Evolutionary conservation across 2,329 filamentous ascomycete genomes (phyloP).

Genomic region (Fusarium anguioides): DNA sequence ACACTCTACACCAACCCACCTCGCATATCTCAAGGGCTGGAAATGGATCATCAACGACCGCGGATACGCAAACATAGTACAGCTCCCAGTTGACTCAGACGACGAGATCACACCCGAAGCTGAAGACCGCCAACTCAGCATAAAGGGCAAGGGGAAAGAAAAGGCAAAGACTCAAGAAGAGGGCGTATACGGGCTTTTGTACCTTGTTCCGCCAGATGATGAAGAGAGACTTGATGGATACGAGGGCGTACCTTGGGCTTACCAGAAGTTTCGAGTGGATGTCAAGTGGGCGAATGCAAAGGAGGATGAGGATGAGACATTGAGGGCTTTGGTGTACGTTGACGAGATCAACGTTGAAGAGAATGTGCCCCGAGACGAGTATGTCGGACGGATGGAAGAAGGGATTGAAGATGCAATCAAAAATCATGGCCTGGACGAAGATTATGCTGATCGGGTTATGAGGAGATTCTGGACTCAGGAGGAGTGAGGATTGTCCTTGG

Average conservation of each 20-base stretch:
- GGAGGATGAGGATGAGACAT: constrained; percentile 38
- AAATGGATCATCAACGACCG: constrained; percentile 74
- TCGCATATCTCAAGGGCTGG: constrained; percentile 67
- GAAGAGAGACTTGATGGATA: constrained; percentile 64
- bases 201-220: constrained; percentile 61
- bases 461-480: constrained; percentile 55
- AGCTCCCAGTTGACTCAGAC: constrained; percentile 27
- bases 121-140: background rate
- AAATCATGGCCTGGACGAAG: constrained; percentile 63
- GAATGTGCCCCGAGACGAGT: constrained; percentile 64
- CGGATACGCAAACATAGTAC: constrained; percentile 76
- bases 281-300: constrained; percentile 44
- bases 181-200: constrained; percentile 69
- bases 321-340: constrained; percentile 69
- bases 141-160: constrained; percentile 9
- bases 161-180: constrained; percentile 28
- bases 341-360: constrained; percentile 57
- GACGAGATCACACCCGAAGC: background rate
- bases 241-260: constrained; percentile 73
- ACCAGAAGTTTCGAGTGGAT: constrained; percentile 62
- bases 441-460: constrained; percentile 66
- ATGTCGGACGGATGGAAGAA: constrained; percentile 71
- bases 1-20: constrained; percentile 63
- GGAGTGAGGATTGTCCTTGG: background rate
- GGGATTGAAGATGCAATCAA: constrained; percentile 69